Conservation (phyloP, 192 early-diverging fungal genomes). For the Phlyctochytrium arcticum region DNA sequence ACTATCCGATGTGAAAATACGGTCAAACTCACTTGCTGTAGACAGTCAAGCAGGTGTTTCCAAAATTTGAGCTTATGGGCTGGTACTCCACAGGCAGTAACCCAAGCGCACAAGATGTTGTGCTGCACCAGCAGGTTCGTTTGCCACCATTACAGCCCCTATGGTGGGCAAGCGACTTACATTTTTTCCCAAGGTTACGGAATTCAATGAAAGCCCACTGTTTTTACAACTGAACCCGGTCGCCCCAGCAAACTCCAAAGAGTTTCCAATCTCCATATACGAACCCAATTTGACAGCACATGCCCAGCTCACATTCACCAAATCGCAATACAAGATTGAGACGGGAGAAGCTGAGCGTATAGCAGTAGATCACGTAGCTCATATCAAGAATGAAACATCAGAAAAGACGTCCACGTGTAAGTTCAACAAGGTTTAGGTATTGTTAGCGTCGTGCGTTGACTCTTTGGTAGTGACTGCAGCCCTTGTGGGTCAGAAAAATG, state of each 20-base stretch:
- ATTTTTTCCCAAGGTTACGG: slow-evolving; percentile 50
- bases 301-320: slow-evolving; percentile 59
- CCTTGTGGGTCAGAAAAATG: slow-evolving; percentile 69
- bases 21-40: slow-evolving; percentile 1
- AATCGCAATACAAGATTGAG: slow-evolving; percentile 69
- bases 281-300: slow-evolving; percentile 61
- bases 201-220: slow-evolving; percentile 70
- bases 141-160: neutral
- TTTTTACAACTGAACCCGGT: slow-evolving; percentile 65
- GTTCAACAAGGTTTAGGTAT: slow-evolving; percentile 5
- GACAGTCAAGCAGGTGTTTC: slow-evolving; percentile 79
- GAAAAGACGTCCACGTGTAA: slow-evolving; percentile 55
- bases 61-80: slow-evolving; percentile 74
- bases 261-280: slow-evolving; percentile 73
- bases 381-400: slow-evolving; percentile 49
- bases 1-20: neutral
- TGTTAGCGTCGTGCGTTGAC: neutral
- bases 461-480: slow-evolving; percentile 57
- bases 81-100: slow-evolving; percentile 73
- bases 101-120: slow-evolving; percentile 59
- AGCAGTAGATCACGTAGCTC: slow-evolving; percentile 82
- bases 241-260: slow-evolving; percentile 42
- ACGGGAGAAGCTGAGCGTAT: slow-evolving; percentile 85
- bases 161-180: neutral
- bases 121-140: slow-evolving; percentile 71